A percentile compares a stretch with the other conserved stretches of the same genome.
phyloP scores from a whole-genome alignment of 192 early-diverging fungal species.

The Anaeromyces robustus region DNA sequence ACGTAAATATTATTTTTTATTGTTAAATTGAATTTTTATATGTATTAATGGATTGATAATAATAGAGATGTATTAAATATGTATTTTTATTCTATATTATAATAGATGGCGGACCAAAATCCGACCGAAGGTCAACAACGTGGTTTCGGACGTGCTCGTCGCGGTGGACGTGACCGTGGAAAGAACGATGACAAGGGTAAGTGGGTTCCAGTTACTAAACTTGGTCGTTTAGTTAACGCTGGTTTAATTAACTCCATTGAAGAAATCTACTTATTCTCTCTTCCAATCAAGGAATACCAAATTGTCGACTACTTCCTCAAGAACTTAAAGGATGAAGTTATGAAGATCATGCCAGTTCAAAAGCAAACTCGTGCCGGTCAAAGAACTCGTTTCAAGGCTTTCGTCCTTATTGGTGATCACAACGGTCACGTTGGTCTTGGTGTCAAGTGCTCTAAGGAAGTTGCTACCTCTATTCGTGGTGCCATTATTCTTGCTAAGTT shows the following conservation, averaged over 20 bases:
- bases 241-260: constrained; percentile 93
- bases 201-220: constrained; percentile 91
- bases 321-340: constrained; percentile 95
- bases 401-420: constrained; percentile 93
- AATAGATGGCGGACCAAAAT: background rate
- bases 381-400: constrained; percentile 99
- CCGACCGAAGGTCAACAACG: constrained; percentile 38
- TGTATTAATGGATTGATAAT: background rate
- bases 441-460: constrained; percentile 99
- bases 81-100: background rate
- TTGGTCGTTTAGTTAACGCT: constrained; percentile 96
- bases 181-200: constrained; percentile 59
- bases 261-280: constrained; percentile 94
- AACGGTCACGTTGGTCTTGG: constrained; percentile 98
- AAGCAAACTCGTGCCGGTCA: constrained; percentile 99
- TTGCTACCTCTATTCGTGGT: constrained; percentile 95
- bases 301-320: constrained; percentile 91
- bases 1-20: background rate
- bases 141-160: constrained; percentile 50
- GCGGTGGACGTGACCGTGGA: constrained; percentile 58
- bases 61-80: background rate
- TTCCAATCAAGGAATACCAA: constrained; percentile 99
- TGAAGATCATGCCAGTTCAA: constrained; percentile 99
- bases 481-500: constrained; percentile 99
- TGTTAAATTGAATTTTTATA: too few relatives aligned